These are phyloP conservation scores for Sesbania bispinosa DNA, from an alignment of 306 rosid species.

Conservation along the genomic window DNA sequence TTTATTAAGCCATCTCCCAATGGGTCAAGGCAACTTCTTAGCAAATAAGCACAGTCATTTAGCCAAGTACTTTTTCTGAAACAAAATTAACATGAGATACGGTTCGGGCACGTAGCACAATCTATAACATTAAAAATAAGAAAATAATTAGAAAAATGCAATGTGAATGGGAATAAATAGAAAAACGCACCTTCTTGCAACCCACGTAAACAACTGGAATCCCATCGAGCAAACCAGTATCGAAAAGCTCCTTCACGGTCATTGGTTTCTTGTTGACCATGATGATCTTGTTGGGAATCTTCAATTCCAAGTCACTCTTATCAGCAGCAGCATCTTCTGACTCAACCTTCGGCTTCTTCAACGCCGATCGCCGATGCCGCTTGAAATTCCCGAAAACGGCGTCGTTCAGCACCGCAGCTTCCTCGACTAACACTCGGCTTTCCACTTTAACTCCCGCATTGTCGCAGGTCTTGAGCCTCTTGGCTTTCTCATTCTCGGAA, in stretches of 20 bases:
- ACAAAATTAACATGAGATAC: background rate
- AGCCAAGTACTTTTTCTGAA: background rate
- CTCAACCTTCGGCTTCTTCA: slow-evolving; percentile 28
- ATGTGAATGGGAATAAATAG: background rate
- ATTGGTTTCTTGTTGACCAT: slow-evolving; percentile 54
- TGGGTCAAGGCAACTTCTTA: background rate
- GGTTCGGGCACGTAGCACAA: background rate
- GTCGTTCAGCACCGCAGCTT: slow-evolving; percentile 13
- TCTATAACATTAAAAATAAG: too few species aligned
- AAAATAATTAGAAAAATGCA: background rate
- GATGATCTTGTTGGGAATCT: too few species aligned
- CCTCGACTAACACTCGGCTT: slow-evolving; percentile 22
- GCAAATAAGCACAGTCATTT: background rate
- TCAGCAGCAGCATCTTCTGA: background rate
- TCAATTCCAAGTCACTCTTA: slow-evolving; percentile 34
- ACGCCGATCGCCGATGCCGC: slow-evolving; percentile 49
- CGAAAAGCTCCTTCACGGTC: slow-evolving; percentile 84
- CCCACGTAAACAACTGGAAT: slow-evolving; percentile 87
- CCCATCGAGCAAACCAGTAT: slow-evolving; percentile 94
- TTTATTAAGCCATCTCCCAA: background rate
- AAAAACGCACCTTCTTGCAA: slow-evolving; percentile 63
- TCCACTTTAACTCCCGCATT: background rate
- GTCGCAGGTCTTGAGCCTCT: slow-evolving; percentile 18
- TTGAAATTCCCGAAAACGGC: slow-evolving; percentile 23
- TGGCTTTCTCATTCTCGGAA: slow-evolving; percentile 26